Conservation (phyloP, 2,329 filamentous ascomycete species). For the Aspergillus flavus region DNA sequence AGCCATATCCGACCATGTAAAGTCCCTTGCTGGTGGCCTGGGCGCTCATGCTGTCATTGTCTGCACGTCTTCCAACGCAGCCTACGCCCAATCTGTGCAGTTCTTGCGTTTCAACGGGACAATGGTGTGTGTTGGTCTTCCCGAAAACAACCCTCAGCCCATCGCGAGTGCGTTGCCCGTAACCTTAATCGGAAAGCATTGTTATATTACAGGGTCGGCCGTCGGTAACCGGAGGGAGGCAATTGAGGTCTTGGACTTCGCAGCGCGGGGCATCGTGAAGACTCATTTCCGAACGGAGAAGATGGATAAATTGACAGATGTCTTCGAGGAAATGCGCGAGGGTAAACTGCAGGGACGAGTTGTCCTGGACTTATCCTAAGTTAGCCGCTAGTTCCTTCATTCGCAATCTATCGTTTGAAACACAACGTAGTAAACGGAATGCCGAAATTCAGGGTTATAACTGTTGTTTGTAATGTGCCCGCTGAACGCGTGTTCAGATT, state of each 20-base stretch:
- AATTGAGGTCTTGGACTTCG: conserved; percentile 52
- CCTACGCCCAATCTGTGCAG: conserved; percentile 52
- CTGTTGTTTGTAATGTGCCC: too few relatives aligned
- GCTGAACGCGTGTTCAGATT: not conserved
- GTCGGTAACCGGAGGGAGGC: conserved; percentile 57
- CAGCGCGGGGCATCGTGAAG: conserved; percentile 51
- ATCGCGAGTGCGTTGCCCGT: conserved; percentile 51
- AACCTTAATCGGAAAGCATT: conserved; percentile 44
- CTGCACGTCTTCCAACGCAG: conserved; percentile 53
- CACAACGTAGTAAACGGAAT: not conserved
- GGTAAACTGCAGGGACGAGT: conserved; percentile 51
- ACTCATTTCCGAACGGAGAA: conserved; percentile 49
- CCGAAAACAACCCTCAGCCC: conserved; percentile 48
- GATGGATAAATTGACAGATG: conserved; percentile 50
- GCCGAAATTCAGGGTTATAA: not conserved
- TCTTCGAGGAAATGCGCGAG: conserved; percentile 50
- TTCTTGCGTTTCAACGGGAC: conserved; percentile 55
- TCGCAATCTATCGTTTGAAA: not conserved
- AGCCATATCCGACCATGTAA: conserved; percentile 58
- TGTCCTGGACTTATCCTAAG: conserved; percentile 47
- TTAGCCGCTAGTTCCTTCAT: not conserved
- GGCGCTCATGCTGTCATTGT: conserved; percentile 65
- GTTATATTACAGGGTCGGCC: conserved; percentile 53
- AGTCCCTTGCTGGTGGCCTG: conserved; percentile 58
- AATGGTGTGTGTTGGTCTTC: conserved; percentile 56